Percentiles rank a stretch among this genome's conserved stretches.
Conservation (phyloP, 2,329 filamentous ascomycete genomes). For the Nigrospora osmanthi region DNA sequence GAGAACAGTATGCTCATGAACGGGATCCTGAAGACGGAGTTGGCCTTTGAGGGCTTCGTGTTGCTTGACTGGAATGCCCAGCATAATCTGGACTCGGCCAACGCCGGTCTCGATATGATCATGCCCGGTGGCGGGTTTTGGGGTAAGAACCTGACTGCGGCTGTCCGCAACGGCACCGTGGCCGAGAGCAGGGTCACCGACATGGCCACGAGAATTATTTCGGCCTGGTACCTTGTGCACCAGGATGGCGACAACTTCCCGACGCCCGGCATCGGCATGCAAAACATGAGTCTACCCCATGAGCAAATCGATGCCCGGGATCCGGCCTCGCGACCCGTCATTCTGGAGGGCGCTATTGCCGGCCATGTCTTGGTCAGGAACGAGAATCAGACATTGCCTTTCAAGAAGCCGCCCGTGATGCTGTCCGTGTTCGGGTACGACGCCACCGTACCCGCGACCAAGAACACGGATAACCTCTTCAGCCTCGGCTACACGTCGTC, state of each 20-base stretch:
- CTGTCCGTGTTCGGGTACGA: conserved; percentile 56
- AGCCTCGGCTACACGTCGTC: conserved; percentile 39
- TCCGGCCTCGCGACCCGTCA: conserved; percentile 30
- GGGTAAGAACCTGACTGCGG: conserved; percentile 63
- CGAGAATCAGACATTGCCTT: conserved; percentile 50
- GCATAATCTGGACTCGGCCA: conserved; percentile 47
- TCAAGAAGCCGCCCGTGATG: conserved; percentile 45
- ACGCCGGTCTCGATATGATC: conserved; percentile 61
- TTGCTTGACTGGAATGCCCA: conserved; percentile 63
- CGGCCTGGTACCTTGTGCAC: conserved; percentile 49
- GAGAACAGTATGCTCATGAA: conserved; percentile 65
- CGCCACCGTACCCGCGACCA: conserved; percentile 44
- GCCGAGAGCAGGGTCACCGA: conserved; percentile 65
- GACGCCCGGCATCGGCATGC: conserved; percentile 44
- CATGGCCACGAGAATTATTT: conserved; percentile 66
- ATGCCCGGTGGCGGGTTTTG: conserved; percentile 52
- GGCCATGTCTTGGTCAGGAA: conserved; percentile 77
- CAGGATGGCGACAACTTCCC: conserved; percentile 39
- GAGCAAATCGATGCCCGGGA: conserved; percentile 40
- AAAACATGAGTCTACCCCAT: conserved; percentile 47
- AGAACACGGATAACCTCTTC: conserved; percentile 38
- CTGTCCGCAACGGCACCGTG: conserved; percentile 70
- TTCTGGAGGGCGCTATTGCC: conserved; percentile 47
- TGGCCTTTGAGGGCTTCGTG: conserved; percentile 62
- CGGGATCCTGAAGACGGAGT: conserved; percentile 54